Percentiles rank a stretch among this genome's conserved stretches.
phyloP scores from a whole-genome alignment of 23 red algal genomes.

The Gracilaria caudata region DNA sequence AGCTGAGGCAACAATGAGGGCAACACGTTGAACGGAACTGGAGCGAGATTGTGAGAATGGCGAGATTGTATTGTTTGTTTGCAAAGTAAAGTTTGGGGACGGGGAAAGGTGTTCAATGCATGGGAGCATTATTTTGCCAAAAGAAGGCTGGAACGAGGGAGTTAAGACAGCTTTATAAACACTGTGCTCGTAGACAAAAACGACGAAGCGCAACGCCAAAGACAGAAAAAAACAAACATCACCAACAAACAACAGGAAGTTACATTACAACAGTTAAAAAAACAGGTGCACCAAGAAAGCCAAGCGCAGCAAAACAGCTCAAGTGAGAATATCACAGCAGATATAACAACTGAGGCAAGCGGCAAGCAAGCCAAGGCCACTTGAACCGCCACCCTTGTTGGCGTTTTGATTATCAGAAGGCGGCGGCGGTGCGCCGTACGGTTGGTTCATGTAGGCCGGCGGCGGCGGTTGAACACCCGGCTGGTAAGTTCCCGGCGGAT shows the following conservation, averaged over 20 bases:
- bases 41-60: no score
- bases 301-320: background rate
- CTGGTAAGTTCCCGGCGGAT: constrained; percentile 20
- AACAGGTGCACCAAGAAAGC: background rate
- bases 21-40: no score
- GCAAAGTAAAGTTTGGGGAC: no score
- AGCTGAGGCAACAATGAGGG: no score
- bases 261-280: background rate
- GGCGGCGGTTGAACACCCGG: constrained; percentile 20
- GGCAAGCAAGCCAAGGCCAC: background rate
- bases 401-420: background rate
- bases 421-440: background rate
- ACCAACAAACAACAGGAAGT: background rate
- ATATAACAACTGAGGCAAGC: constrained; percentile 18
- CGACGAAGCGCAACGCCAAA: background rate
- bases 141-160: no score
- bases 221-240: background rate
- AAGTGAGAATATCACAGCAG: constrained; percentile 24
- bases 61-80: no score
- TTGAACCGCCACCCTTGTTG: background rate
- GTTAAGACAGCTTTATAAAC: background rate
- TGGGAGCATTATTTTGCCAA: no score
- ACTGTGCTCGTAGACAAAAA: no score
- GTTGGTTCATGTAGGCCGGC: constrained; percentile 11
- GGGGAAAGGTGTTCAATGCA: no score